These are phyloP conservation scores for Cystoisospora suis DNA, from an alignment of 169 alveolate genomes.

Conservation along the genomic window DNA sequence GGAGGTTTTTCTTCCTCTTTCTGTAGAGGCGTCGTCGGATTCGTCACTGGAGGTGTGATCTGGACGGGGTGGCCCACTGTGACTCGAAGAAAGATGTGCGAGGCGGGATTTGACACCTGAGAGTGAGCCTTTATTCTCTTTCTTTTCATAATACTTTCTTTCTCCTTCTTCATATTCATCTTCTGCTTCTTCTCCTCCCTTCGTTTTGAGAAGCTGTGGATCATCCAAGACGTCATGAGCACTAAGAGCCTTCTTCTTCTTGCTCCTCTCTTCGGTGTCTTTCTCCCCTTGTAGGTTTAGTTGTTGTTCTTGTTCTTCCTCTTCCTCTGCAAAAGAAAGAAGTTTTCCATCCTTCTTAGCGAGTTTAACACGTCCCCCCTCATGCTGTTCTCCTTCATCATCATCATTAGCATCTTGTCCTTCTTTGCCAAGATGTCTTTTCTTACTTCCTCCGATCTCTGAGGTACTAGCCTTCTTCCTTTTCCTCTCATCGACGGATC, in stretches of 20 bases:
- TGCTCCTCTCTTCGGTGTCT: not conserved
- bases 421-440: too few relatives aligned
- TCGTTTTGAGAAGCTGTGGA: constrained; percentile 22
- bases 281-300: not conserved
- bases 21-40: not conserved
- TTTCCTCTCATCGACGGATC: not conserved
- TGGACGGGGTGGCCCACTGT: not conserved
- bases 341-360: constrained; percentile 17
- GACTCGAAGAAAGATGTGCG: not conserved
- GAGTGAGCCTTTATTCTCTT: not conserved
- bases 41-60: not conserved
- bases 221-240: constrained; percentile 60
- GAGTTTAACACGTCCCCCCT: constrained; percentile 21
- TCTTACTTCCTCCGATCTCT: not conserved
- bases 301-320: not conserved
- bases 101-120: constrained; percentile 3
- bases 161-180: constrained; percentile 8
- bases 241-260: constrained; percentile 15
- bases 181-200: not conserved
- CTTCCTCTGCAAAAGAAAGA: constrained; percentile 44
- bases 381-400: not conserved
- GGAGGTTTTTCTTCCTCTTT: not conserved
- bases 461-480: not conserved
- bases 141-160: not conserved
- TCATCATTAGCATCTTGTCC: not conserved